Conservation (phyloP, 2,329 filamentous ascomycete species). For the Calonectria henricotiae region DNA sequence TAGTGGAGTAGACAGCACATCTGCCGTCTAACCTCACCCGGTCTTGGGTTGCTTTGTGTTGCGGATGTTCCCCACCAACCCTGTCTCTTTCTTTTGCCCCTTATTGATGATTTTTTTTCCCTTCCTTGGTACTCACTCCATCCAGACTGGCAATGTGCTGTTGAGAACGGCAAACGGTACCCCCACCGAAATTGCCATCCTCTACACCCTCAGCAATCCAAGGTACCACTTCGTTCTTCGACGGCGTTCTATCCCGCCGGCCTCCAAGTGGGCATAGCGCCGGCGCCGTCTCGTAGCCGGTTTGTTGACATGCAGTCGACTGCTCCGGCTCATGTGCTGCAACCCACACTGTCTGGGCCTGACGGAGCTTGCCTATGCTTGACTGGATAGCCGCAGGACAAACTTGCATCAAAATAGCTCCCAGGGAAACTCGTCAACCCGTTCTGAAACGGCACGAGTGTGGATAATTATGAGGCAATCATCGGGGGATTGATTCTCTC, state of each 20-base stretch:
- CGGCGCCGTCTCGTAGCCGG: constrained; percentile 37
- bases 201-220: constrained; percentile 42
- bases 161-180: constrained; percentile 15
- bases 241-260: constrained; percentile 45
- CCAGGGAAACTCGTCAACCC: neutral
- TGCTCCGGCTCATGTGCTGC: constrained; percentile 23
- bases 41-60: constrained; percentile 22
- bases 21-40: neutral
- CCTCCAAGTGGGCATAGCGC: constrained; percentile 46
- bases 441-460: constrained; percentile 22
- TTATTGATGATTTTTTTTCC: neutral
- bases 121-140: constrained; percentile 6
- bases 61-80: constrained; percentile 19
- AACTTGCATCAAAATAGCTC: constrained; percentile 4
- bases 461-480: constrained; percentile 11
- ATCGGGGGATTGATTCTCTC: neutral
- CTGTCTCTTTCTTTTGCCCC: constrained; percentile 9
- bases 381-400: constrained; percentile 7
- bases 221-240: constrained; percentile 43
- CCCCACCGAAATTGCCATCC: constrained; percentile 32
- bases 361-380: constrained; percentile 15
- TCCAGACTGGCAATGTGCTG: constrained; percentile 24
- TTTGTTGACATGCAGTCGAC: constrained; percentile 30
- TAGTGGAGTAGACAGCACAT: constrained; percentile 16
- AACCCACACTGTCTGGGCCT: constrained; percentile 18